Percentiles rank a stretch among this genome's conserved stretches.
Conservation (phyloP, 768 basidiomycete species). For the Fomitopsis serialis region DNA sequence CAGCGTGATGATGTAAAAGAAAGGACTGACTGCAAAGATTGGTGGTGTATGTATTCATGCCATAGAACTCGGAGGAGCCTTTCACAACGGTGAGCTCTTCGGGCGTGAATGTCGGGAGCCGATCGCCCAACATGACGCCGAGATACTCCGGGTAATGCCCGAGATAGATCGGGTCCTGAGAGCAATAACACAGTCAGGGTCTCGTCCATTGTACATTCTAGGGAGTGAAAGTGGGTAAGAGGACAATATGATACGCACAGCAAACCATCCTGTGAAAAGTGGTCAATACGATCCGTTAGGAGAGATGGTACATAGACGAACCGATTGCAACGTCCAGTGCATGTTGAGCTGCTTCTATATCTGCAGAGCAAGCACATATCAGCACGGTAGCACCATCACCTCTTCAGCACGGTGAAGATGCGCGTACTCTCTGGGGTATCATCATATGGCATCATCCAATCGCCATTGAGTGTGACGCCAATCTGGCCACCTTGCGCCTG, state of each 20-base stretch:
- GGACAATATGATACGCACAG: slow-evolving; percentile 27
- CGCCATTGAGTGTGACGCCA: slow-evolving; percentile 77
- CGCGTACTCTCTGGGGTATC: slow-evolving; percentile 58
- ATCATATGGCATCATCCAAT: slow-evolving; percentile 73
- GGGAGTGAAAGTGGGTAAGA: background rate
- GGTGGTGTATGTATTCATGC: slow-evolving; percentile 74
- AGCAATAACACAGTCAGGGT: no score
- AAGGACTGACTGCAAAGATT: slow-evolving; percentile 38
- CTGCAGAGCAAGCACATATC: slow-evolving; percentile 28
- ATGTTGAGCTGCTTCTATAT: slow-evolving; percentile 64
- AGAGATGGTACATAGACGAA: slow-evolving; percentile 25
- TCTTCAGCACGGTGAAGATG: background rate
- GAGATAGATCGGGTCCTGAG: slow-evolving; percentile 65
- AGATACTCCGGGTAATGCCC: slow-evolving; percentile 67
- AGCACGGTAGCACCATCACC: background rate
- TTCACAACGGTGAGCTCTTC: slow-evolving; percentile 56
- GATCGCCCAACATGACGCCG: slow-evolving; percentile 51
- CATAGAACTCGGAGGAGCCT: slow-evolving; percentile 68
- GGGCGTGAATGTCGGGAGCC: slow-evolving; percentile 53
- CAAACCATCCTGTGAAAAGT: slow-evolving; percentile 45
- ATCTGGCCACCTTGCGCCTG: slow-evolving; percentile 56
- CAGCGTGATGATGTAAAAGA: no score
- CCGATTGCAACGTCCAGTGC: slow-evolving; percentile 71
- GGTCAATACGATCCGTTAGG: background rate
- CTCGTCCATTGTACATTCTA: background rate